Percentiles rank a stretch among this genome's conserved stretches.
Evolutionary conservation across 2,329 filamentous ascomycete species (phyloP).

Genomic region (Penicillium sp.): DNA sequence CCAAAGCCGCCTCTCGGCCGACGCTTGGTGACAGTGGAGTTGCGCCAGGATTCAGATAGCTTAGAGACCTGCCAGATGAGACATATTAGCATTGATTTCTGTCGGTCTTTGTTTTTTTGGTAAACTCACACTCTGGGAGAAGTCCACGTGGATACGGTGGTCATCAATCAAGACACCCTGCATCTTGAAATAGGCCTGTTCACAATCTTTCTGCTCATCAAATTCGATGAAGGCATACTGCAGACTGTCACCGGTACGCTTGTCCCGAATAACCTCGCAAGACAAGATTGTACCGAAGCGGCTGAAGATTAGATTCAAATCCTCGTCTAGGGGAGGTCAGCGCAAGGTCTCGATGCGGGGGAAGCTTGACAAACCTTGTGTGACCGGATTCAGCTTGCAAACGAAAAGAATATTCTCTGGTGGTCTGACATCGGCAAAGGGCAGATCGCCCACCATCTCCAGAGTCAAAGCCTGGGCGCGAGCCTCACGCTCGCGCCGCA

Average conservation of each 20-base stretch:
- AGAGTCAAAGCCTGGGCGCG: conserved; percentile 90
- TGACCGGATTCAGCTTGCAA: conserved; percentile 97
- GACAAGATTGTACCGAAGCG: conserved; percentile 94
- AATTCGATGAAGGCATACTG: conserved; percentile 99
- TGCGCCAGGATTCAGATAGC: conserved; percentile 86
- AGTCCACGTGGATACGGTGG: conserved; percentile 96
- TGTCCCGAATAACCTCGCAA: conserved; percentile 94
- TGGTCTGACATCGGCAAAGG: conserved; percentile 95
- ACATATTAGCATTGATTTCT: conserved; percentile 13
- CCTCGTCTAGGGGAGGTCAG: conserved; percentile 63
- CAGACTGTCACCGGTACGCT: conserved; percentile 88
- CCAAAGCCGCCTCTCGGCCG: conserved; percentile 77
- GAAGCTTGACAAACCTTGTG: conserved; percentile 56
- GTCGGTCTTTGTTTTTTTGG: not conserved
- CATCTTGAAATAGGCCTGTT: conserved; percentile 98
- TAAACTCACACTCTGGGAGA: conserved; percentile 82
- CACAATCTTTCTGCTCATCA: conserved; percentile 86
- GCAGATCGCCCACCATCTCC: conserved; percentile 96
- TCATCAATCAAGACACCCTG: conserved; percentile 96
- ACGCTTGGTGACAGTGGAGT: conserved; percentile 79
- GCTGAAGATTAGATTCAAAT: conserved; percentile 93
- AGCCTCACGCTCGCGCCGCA: conserved; percentile 84
- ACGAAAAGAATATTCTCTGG: conserved; percentile 97
- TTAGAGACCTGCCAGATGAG: conserved; percentile 59
- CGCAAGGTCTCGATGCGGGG: not conserved